Conservation (phyloP, 306 rosid species). For the Quercus engelmannii region DNA sequence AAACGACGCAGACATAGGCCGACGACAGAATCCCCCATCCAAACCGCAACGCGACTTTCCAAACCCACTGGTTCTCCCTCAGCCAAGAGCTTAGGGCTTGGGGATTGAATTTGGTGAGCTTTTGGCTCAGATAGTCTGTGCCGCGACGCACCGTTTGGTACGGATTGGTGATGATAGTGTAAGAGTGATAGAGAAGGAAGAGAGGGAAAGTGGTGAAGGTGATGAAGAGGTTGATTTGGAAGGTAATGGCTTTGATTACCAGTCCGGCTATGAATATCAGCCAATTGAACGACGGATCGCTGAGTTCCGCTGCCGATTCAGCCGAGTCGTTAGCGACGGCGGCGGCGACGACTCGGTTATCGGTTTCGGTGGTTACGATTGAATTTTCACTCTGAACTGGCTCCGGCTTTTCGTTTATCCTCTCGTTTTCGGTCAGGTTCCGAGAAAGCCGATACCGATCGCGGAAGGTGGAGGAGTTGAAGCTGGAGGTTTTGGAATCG, state of each 20-base stretch:
- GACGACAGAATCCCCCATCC: slow-evolving; percentile 73
- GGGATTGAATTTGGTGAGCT: slow-evolving; percentile 13
- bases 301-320: slow-evolving; percentile 31
- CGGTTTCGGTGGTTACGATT: slow-evolving; percentile 39
- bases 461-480: slow-evolving; percentile 9
- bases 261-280: slow-evolving; percentile 45
- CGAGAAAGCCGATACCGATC: not conserved
- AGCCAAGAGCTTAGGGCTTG: slow-evolving; percentile 27
- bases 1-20: slow-evolving; percentile 45
- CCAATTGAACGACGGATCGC: slow-evolving; percentile 36
- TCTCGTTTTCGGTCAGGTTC: slow-evolving; percentile 26
- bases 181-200: slow-evolving; percentile 31
- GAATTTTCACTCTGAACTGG: slow-evolving; percentile 25
- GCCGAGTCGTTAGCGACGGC: not conserved
- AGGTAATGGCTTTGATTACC: slow-evolving; percentile 48
- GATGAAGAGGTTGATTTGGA: slow-evolving; percentile 49
- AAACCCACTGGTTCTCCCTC: slow-evolving; percentile 39
- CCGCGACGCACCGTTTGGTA: slow-evolving; percentile 39
- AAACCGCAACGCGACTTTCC: slow-evolving; percentile 48
- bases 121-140: slow-evolving; percentile 21
- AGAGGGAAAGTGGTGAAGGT: slow-evolving; percentile 46
- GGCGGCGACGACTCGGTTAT: not conserved
- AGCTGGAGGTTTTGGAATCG: slow-evolving; percentile 11
- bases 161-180: slow-evolving; percentile 54
- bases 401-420: slow-evolving; percentile 17